Evolutionary conservation across 345 rosid genomes (phyloP).

Genomic region (Pistacia integerrima): DNA sequence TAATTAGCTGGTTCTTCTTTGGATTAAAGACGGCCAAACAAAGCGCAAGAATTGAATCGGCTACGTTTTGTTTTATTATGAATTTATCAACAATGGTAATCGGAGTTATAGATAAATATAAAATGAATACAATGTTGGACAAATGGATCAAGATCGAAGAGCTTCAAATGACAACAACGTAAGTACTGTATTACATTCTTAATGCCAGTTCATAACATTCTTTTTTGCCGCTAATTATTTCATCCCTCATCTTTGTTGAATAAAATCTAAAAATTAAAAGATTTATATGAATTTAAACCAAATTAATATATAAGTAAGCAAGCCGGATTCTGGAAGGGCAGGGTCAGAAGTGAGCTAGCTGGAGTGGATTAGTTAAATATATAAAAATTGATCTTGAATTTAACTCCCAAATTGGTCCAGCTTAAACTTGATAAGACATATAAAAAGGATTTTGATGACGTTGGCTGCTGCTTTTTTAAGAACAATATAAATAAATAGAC

Average conservation of each 20-base stretch:
- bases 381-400: conserved; percentile 7
- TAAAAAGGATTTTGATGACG: not conserved
- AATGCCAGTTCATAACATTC: conserved; percentile 28
- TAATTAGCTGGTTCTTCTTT: conserved; percentile 14
- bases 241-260: not conserved
- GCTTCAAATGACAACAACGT: conserved; percentile 39
- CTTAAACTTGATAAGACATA: not conserved
- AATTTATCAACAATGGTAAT: not conserved
- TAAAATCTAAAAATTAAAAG: too few species aligned
- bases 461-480: not conserved
- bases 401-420: not conserved
- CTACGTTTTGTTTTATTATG: not conserved
- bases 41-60: not conserved
- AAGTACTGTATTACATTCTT: conserved; percentile 29
- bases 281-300: too few species aligned
- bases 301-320: not conserved
- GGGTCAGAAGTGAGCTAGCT: not conserved
- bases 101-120: not conserved
- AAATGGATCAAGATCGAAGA: conserved; percentile 34
- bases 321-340: not conserved
- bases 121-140: conserved; percentile 23
- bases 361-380: not conserved
- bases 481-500: not conserved
- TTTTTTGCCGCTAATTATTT: conserved; percentile 2
- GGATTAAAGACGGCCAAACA: conserved; percentile 31